Evolutionary conservation across 2,329 filamentous ascomycete genomes (phyloP), one percentile per base, ranked within the genome.

Genomic region (Proliferodiscus dingleyae): DNA sequence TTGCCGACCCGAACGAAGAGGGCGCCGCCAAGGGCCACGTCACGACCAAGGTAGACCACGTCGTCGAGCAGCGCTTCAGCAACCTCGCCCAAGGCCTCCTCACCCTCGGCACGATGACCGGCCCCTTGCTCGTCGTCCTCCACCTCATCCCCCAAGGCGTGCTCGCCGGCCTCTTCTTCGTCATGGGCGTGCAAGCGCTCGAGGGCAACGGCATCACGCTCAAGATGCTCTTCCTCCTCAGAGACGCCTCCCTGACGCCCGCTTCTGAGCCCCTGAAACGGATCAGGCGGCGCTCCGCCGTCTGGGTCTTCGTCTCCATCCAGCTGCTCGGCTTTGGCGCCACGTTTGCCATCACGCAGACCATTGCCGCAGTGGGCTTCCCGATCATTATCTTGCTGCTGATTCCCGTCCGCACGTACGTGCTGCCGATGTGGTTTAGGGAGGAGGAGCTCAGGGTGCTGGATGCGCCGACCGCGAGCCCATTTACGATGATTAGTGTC

Each of bases 311-410:
- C 59, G 82, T 89, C 5, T 67, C 66, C 6, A 65, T 89, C 26
- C 81, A 89, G 65, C 66, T 90, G 3, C 19, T 83, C 34, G 85
- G 80, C 0, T 89, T 90, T 56, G 86, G 74, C 2, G 85, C 82
- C 18, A 91, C 87, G 0, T 89, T 91, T 63, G 86, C 87, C 48
- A 87, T 90, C 58, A 89, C 87, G 0, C 83, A 91, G 67, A 90
- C 87, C 0, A 83, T 90, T 40, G 87, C 86, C 2, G 87, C 87
- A 2, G 86, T 91, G 9, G 87, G 87, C 0, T 91, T 90, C 55
- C 87, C 87, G 7, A 47, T 62, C 18, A 49, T 62, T 23, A 62
- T 62, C 26, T 32, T 61, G 11, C 16, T 52, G 23, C 22, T 61
- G 26, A 50, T 61, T 9, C 60, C 60, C 1, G 19, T 58, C 8